phyloP scores from a whole-genome alignment of 2,329 filamentous ascomycete species.

The Talaromyces verruculosus region DNA sequence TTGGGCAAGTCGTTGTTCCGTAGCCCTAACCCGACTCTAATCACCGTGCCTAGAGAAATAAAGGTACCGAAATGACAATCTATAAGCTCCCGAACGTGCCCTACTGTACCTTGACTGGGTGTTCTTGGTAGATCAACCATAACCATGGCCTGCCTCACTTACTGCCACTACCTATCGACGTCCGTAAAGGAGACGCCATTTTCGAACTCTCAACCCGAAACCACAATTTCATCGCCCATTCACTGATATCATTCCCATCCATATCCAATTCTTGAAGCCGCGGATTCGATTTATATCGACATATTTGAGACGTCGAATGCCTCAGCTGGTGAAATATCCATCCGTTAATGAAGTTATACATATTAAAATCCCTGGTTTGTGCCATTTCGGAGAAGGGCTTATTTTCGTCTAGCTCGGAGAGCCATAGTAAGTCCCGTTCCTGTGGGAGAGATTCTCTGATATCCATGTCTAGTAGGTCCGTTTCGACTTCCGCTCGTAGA shows the following conservation, averaged over 20 bases:
- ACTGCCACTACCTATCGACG: neutral
- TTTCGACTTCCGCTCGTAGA: neutral
- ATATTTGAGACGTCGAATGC: slow-evolving; percentile 31
- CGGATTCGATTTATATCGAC: slow-evolving; percentile 28
- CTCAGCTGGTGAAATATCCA: slow-evolving; percentile 36
- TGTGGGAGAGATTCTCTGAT: slow-evolving; percentile 4
- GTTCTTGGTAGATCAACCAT: neutral
- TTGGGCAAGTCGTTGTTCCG: neutral
- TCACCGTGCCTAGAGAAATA: neutral
- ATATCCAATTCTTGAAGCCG: slow-evolving; percentile 24
- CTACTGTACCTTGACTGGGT: neutral
- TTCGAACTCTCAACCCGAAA: slow-evolving; percentile 24
- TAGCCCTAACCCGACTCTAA: neutral
- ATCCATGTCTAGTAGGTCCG: neutral
- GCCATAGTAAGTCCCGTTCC: slow-evolving; percentile 26
- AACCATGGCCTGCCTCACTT: neutral
- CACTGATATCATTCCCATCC: slow-evolving; percentile 26
- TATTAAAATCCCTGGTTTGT: slow-evolving; percentile 21
- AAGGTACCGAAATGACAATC: neutral
- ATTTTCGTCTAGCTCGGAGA: slow-evolving; percentile 23
- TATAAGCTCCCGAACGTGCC: neutral
- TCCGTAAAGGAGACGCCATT: neutral
- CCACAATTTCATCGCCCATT: slow-evolving; percentile 28
- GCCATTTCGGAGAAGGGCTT: slow-evolving; percentile 27
- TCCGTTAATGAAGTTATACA: slow-evolving; percentile 30